Percentiles rank a stretch among this genome's conserved stretches.
These are phyloP conservation scores for Agaricus sinodeliciosus DNA, from an alignment of 768 basidiomycete species.

Conservation along the genomic window DNA sequence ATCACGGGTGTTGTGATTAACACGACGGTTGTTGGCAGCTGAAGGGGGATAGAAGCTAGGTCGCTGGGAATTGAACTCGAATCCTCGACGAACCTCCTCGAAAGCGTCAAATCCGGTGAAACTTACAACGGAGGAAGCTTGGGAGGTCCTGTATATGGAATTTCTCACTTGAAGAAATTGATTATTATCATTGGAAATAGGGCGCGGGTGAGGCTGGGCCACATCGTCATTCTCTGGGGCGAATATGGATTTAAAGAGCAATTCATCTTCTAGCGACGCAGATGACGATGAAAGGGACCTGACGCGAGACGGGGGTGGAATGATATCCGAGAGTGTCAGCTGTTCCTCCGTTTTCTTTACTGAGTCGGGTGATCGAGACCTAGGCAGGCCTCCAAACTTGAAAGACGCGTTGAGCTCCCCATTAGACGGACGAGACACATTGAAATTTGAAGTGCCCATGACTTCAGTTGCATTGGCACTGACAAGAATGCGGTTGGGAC, in stretches of 20 bases:
- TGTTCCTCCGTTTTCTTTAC: slow-evolving; percentile 22
- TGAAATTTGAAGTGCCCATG: slow-evolving; percentile 17
- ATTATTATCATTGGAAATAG: slow-evolving; percentile 38
- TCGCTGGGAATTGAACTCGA: slow-evolving; percentile 61
- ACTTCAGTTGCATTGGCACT: slow-evolving; percentile 16
- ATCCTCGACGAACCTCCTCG: slow-evolving; percentile 71
- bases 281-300: slow-evolving; percentile 39
- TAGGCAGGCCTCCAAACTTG: slow-evolving; percentile 60
- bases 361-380: slow-evolving; percentile 16
- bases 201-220: slow-evolving; percentile 24
- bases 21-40: slow-evolving; percentile 23
- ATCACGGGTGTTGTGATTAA: slow-evolving; percentile 41
- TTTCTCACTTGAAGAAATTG: slow-evolving; percentile 16
- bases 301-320: slow-evolving; percentile 54
- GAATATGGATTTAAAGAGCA: slow-evolving; percentile 49
- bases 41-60: slow-evolving; percentile 62
- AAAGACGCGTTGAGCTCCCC: slow-evolving; percentile 68
- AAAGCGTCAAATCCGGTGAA: slow-evolving; percentile 73
- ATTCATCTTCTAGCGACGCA: slow-evolving; percentile 43
- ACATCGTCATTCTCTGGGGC: slow-evolving; percentile 34
- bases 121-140: slow-evolving; percentile 49
- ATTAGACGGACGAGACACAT: slow-evolving; percentile 43
- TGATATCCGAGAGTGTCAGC: slow-evolving; percentile 68
- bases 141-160: slow-evolving; percentile 26
- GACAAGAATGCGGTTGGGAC: slow-evolving; percentile 31